Base-by-base conservation (phyloP, 2,329 filamentous ascomycete genomes). In the Xylaria sp. region DNA sequence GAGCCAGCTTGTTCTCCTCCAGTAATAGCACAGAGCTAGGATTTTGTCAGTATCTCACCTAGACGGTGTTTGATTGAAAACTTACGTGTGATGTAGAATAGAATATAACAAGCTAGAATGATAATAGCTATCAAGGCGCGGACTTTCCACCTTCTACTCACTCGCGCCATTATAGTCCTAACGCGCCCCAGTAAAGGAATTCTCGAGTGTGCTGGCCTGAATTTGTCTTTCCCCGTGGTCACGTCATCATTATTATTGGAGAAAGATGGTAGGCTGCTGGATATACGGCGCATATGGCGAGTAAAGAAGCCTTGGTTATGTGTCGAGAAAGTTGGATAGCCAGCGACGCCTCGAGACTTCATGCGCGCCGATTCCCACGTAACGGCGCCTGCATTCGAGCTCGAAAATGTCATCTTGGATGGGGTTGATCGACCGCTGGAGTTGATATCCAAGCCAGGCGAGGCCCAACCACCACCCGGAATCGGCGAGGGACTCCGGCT, bases 401-500 rank as follows among this genome's bases (percentile, higher is more conserved):
- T 84, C 27, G 74, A 82, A 77, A 81, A 86, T 6, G 75, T 72
- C 80, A 76, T 81, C 78, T 81, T 86, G 76, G 81, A 83, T 74
- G 92, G 91, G 78, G 90, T 93, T 44, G 89, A 88, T 73, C 88
- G 87, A 70, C 91, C 91, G 79, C 91, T 93, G 67, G 83, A 80
- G 72, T 88, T 90, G 69, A 92, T 90, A 77, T 89, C 91, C 78
- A 93, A 86, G 72, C 91, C 93, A 65, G 92, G 93, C 81, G 91
- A 96, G 65, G 93, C 90, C 94, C 95, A 98, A 75, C 94, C 94
- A 78, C 93, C 93, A 76, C 92, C 92, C 70, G 90, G 91, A 71
- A 90, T 87, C 70, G 94, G 95, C 65, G 93, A 97, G 60, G 94
- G 93, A 78, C 93, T 97, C 82, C 93, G 90, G 74, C 94, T 96